phyloP scores from a whole-genome alignment of 1,139 yeast genomes.

The Debaryomyces coudertii region DNA sequence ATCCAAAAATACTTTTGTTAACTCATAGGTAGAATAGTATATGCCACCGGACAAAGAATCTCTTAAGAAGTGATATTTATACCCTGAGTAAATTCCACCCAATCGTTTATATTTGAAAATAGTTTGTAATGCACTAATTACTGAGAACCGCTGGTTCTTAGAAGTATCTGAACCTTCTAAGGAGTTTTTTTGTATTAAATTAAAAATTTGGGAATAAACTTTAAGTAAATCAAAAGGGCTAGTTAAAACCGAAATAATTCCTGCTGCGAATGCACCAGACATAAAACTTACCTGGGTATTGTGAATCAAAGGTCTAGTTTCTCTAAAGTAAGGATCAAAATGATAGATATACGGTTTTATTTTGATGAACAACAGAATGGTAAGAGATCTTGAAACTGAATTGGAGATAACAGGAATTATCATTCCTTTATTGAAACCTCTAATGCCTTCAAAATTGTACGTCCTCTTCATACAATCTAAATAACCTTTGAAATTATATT shows the following conservation, averaged over 20 bases:
- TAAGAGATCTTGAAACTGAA: slow-evolving; percentile 10
- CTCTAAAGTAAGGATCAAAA: neutral
- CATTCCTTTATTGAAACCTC: slow-evolving; percentile 10
- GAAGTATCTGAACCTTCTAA: neutral
- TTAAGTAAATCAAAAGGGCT: slow-evolving; percentile 9
- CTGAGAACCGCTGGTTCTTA: neutral
- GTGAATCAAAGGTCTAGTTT: neutral
- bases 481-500: slow-evolving; percentile 7
- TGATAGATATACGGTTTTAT: slow-evolving; percentile 7
- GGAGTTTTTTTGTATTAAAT: slow-evolving; percentile 1
- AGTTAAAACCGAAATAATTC: slow-evolving; percentile 5
- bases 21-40: slow-evolving; percentile 12
- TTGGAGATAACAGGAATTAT: slow-evolving; percentile 9
- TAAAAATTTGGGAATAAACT: slow-evolving; percentile 10
- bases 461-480: slow-evolving; percentile 7
- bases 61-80: slow-evolving; percentile 9
- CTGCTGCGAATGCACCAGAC: slow-evolving; percentile 7
- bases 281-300: neutral
- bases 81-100: slow-evolving; percentile 9
- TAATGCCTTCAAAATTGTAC: slow-evolving; percentile 10
- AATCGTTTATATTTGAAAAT: slow-evolving; percentile 7
- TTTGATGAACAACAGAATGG: slow-evolving; percentile 9
- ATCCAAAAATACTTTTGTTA: slow-evolving; percentile 7
- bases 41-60: slow-evolving; percentile 11
- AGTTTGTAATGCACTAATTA: neutral